Evolutionary conservation across 768 basidiomycete species (phyloP).

Genomic region (Amanita thiersii): DNA sequence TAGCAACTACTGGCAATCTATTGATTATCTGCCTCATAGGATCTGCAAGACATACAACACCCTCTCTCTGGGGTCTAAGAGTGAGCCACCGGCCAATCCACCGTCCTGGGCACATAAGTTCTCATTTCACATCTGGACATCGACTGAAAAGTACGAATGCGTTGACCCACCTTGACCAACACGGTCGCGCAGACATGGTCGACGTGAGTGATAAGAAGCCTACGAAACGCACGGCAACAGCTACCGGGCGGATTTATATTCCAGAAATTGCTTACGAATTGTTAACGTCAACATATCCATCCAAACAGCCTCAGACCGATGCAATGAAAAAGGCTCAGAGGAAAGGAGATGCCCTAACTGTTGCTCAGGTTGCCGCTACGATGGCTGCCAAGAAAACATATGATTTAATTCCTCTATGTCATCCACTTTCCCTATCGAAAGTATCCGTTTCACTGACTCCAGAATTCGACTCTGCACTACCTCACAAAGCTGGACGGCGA

Average conservation of each 20-base stretch:
- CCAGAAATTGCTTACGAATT: constrained; percentile 58
- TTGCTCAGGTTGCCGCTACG: constrained; percentile 80
- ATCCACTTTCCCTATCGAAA: constrained; percentile 70
- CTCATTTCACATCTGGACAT: constrained; percentile 11
- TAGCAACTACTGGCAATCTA: constrained; percentile 9
- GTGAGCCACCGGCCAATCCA: not conserved
- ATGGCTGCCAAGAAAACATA: constrained; percentile 84
- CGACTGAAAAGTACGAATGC: constrained; percentile 19
- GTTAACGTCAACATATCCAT: constrained; percentile 35
- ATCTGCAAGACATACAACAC: not conserved
- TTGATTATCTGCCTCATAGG: constrained; percentile 12
- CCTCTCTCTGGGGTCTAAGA: not conserved
- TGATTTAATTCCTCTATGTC: constrained; percentile 81
- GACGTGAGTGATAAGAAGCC: constrained; percentile 57
- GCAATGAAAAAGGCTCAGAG: constrained; percentile 41
- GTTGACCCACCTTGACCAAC: constrained; percentile 66
- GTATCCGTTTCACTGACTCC: constrained; percentile 56
- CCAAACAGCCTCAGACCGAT: constrained; percentile 19
- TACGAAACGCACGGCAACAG: constrained; percentile 65
- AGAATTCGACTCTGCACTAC: constrained; percentile 20
- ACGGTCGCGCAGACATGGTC: constrained; percentile 79
- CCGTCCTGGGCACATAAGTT: not conserved
- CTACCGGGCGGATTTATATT: constrained; percentile 65
- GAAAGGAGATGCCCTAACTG: constrained; percentile 67
- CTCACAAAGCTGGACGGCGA: constrained; percentile 4